phyloP scores from a whole-genome alignment of 495 filamentous ascomycete species.

The Aspergillus leporis region DNA sequence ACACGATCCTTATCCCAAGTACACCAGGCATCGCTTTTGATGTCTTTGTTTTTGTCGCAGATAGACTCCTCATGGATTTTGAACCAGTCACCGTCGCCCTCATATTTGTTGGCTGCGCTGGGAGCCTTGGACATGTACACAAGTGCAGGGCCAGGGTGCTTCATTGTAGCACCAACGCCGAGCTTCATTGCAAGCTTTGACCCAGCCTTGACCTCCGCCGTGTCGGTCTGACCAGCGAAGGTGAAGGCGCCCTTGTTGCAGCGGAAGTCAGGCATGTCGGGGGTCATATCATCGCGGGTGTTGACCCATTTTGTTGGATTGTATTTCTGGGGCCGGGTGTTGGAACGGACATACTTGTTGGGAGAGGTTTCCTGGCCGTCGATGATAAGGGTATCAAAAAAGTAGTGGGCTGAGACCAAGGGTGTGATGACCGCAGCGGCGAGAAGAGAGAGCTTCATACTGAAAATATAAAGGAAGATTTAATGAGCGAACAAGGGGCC shows the following conservation, averaged over 20 bases:
- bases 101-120: conserved; percentile 26
- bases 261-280: conserved; percentile 9
- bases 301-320: conserved; percentile 8
- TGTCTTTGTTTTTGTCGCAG: conserved; percentile 17
- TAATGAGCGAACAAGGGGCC: too few relatives aligned
- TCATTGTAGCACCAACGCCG: conserved; percentile 24
- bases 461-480: too few relatives aligned
- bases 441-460: too few relatives aligned
- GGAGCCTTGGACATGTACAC: conserved; percentile 52
- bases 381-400: conserved; percentile 9
- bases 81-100: conserved; percentile 52
- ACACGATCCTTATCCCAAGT: too few relatives aligned
- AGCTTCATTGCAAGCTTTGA: conserved; percentile 13
- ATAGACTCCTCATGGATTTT: conserved; percentile 41
- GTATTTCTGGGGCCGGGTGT: conserved; percentile 5
- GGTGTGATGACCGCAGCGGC: conserved; percentile 4
- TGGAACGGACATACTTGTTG: conserved; percentile 7
- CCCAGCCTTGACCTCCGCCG: conserved; percentile 6
- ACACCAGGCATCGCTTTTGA: conserved; percentile 34
- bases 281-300: conserved; percentile 8
- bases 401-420: conserved; percentile 10
- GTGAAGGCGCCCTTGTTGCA: conserved; percentile 10
- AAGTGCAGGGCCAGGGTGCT: conserved; percentile 50
- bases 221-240: too few relatives aligned
- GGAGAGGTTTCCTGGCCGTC: conserved; percentile 5